Conservation (phyloP, 108 stramenopile species). For the Nannochloropsis gaditana region DNA sequence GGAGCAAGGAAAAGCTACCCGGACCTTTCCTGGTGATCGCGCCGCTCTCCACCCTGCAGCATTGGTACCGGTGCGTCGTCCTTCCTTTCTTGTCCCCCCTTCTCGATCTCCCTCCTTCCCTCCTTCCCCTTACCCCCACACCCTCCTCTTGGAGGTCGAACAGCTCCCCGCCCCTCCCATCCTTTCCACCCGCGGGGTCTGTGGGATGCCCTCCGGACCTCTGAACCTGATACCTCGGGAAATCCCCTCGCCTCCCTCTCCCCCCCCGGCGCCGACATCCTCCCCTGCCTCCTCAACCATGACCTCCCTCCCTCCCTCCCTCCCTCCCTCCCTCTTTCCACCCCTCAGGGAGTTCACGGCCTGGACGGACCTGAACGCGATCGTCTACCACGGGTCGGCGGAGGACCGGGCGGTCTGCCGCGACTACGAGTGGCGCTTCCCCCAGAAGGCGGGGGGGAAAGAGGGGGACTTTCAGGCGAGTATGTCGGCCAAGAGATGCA, state of each 20-base stretch:
- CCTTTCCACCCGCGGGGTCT: no score
- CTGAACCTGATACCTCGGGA: no score
- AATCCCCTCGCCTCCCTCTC: conserved; percentile 40
- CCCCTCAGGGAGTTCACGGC: conserved; percentile 71
- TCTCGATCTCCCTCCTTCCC: no score
- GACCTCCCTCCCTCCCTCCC: conserved; percentile 63
- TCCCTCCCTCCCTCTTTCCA: conserved; percentile 68
- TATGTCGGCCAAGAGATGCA: no score
- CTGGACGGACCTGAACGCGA: conserved; percentile 85
- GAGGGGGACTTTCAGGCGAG: background rate
- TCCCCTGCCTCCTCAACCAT: background rate
- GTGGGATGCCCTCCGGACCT: no score
- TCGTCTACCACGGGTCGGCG: conserved; percentile 82
- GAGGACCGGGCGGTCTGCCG: conserved; percentile 83
- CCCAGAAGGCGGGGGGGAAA: conserved; percentile 46
- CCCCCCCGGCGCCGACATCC: conserved; percentile 42
- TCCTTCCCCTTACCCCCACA: no score
- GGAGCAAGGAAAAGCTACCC: conserved; percentile 25
- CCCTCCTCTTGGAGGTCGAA: no score
- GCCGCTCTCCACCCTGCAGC: conserved; percentile 83
- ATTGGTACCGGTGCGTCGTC: conserved; percentile 64
- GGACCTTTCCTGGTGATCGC: conserved; percentile 93
- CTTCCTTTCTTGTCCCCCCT: no score
- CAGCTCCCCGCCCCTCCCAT: no score
- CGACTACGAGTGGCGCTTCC: conserved; percentile 86